Evolutionary conservation across 352 stramenopile species (phyloP).

Genomic region (Pythium vanterpoolii): DNA sequence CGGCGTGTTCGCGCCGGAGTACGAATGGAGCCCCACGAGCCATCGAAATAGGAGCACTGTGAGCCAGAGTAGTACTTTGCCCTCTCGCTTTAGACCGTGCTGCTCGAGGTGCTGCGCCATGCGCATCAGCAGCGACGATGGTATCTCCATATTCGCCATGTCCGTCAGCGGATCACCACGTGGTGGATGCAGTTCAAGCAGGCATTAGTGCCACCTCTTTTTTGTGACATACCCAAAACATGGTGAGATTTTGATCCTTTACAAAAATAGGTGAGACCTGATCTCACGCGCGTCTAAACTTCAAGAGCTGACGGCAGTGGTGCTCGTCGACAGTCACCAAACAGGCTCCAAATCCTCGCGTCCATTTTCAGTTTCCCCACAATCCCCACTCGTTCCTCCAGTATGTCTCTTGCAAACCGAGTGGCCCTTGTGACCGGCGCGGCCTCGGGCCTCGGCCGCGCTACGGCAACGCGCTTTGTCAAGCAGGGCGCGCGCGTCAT

Average conservation of each 20-base stretch:
- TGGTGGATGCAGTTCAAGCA: conserved; percentile 3
- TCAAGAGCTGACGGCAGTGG: conserved; percentile 21
- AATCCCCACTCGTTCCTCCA: not conserved
- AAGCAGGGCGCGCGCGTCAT: conserved; percentile 89
- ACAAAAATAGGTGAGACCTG: too few species aligned
- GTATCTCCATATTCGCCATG: not conserved
- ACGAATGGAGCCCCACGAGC: conserved; percentile 76
- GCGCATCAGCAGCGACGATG: conserved; percentile 37
- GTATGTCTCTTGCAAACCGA: conserved; percentile 58
- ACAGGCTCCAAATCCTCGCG: conserved; percentile 6
- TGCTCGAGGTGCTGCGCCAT: conserved; percentile 48
- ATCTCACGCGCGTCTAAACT: conserved; percentile 21
- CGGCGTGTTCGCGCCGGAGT: conserved; percentile 69
- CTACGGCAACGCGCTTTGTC: conserved; percentile 89
- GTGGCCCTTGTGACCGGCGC: conserved; percentile 92
- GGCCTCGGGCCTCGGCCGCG: conserved; percentile 91
- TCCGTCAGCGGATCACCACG: not conserved
- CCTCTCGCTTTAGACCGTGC: conserved; percentile 46
- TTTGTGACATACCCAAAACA: conserved; percentile 17
- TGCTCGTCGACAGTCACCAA: conserved; percentile 4
- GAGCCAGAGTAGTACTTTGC: conserved; percentile 46
- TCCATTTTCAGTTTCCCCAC: not conserved
- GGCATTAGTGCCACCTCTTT: not conserved
- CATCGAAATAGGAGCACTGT: conserved; percentile 65
- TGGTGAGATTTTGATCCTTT: not conserved